Evolutionary conservation across 2,329 filamentous ascomycete genomes (phyloP).

Genomic region (Fusarium devonianum): DNA sequence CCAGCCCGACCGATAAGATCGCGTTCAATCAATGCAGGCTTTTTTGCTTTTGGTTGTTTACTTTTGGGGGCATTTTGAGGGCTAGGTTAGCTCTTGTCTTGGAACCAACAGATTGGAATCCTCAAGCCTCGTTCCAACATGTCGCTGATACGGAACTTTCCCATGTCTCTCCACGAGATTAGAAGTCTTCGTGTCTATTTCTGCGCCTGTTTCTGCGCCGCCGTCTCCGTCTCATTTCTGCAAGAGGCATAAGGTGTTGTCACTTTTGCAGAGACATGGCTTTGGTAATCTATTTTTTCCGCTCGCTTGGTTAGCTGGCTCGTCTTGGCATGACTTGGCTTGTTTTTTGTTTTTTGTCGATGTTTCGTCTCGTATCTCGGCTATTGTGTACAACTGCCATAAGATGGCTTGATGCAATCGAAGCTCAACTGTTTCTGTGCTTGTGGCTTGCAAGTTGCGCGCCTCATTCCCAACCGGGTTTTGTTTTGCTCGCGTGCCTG

Average conservation of each 20-base stretch:
- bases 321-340: conserved; percentile 2
- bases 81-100: conserved; percentile 15
- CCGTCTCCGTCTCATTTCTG: conserved; percentile 28
- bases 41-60: conserved; percentile 20
- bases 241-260: background rate
- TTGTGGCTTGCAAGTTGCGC: background rate
- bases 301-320: conserved; percentile 1
- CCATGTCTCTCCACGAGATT: conserved; percentile 10
- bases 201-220: conserved; percentile 15
- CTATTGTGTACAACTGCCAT: no score
- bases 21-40: conserved; percentile 20
- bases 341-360: background rate
- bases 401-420: background rate
- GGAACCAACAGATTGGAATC: conserved; percentile 29
- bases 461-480: conserved; percentile 11
- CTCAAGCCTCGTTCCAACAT: conserved; percentile 30
- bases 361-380: background rate
- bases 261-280: conserved; percentile 15
- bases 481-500: conserved; percentile 31
- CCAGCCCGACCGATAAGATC: conserved; percentile 37
- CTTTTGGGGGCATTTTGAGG: background rate
- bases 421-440: background rate
- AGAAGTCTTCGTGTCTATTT: background rate
- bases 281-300: conserved; percentile 5
- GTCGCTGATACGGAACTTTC: conserved; percentile 24